Conservation (phyloP, 495 filamentous ascomycete genomes). For the Acidiella bohemica region DNA sequence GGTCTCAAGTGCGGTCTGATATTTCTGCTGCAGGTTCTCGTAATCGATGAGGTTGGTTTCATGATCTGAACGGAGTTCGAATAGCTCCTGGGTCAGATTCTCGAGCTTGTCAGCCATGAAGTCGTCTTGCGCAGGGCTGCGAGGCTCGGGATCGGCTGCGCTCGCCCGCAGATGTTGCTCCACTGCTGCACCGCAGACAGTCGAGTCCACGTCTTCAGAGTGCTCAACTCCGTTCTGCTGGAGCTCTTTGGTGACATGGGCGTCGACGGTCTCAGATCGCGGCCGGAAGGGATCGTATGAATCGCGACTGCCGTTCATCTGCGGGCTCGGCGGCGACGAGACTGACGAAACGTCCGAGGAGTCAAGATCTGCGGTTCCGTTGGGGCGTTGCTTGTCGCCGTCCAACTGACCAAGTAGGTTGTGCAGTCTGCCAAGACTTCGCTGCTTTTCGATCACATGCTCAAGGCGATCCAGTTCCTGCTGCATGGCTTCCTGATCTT, state of each 20-base stretch:
- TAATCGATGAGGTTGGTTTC: conserved; percentile 71
- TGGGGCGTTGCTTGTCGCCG: conserved; percentile 48
- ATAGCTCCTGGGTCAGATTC: conserved; percentile 79
- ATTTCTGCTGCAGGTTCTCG: conserved; percentile 72
- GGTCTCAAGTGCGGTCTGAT: conserved; percentile 73
- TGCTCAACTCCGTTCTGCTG: conserved; percentile 2
- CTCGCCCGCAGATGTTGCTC: neutral
- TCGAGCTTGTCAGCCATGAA: conserved; percentile 90
- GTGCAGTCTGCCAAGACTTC: conserved; percentile 88
- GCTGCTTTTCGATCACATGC: conserved; percentile 88
- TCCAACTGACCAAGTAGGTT: conserved; percentile 84
- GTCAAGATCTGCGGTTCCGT: no score
- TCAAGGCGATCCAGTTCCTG: conserved; percentile 88
- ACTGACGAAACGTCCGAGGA: no score
- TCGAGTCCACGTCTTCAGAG: neutral
- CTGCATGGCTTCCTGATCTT: conserved; percentile 93
- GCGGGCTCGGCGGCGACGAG: conserved; percentile 4
- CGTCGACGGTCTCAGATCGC: conserved; percentile 9
- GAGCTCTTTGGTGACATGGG: neutral
- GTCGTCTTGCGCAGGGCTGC: conserved; percentile 67
- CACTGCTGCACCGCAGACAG: neutral
- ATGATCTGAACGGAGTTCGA: conserved; percentile 80
- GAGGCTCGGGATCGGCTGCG: conserved; percentile 6
- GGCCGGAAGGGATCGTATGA: conserved; percentile 18
- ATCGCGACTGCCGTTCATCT: conserved; percentile 25